Evolutionary conservation across 345 rosid genomes (phyloP).

Genomic region (Noccaea bulbosa): DNA sequence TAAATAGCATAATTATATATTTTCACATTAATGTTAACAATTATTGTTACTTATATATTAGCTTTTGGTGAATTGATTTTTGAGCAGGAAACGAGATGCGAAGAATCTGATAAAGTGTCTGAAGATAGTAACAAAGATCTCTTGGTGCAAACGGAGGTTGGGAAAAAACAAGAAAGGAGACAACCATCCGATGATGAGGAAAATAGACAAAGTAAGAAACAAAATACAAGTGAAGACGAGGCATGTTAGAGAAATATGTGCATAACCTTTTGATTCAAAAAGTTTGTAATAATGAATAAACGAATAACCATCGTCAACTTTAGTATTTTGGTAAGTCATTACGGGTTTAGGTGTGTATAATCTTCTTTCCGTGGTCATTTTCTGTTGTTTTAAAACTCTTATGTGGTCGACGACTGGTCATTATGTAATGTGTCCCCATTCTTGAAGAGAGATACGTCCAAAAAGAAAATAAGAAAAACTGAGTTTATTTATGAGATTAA

Average conservation of each 20-base stretch:
- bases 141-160: slow-evolving; percentile 28
- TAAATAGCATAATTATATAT: neutral
- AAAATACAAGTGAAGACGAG: slow-evolving; percentile 36
- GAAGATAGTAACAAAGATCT: slow-evolving; percentile 27
- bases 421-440: no score
- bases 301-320: neutral
- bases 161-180: slow-evolving; percentile 37
- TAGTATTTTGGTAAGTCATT: neutral
- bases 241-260: slow-evolving; percentile 2
- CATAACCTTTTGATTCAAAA: neutral
- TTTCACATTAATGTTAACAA: neutral
- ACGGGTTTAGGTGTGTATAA: neutral
- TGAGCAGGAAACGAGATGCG: slow-evolving; percentile 25
- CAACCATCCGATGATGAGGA: slow-evolving; percentile 34
- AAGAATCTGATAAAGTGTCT: slow-evolving; percentile 23
- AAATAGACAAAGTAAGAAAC: slow-evolving; percentile 39
- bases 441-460: no score
- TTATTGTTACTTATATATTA: neutral
- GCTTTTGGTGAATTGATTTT: neutral
- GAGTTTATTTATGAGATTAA: no score
- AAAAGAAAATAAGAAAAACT: no score
- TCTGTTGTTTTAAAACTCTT: no score
- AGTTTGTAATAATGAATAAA: slow-evolving; percentile 1
- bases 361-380: no score
- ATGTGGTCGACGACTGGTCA: no score